These are phyloP conservation scores for Monilinia fructicola DNA, from an alignment of 2,329 filamentous ascomycete species.

Conservation along the genomic window DNA sequence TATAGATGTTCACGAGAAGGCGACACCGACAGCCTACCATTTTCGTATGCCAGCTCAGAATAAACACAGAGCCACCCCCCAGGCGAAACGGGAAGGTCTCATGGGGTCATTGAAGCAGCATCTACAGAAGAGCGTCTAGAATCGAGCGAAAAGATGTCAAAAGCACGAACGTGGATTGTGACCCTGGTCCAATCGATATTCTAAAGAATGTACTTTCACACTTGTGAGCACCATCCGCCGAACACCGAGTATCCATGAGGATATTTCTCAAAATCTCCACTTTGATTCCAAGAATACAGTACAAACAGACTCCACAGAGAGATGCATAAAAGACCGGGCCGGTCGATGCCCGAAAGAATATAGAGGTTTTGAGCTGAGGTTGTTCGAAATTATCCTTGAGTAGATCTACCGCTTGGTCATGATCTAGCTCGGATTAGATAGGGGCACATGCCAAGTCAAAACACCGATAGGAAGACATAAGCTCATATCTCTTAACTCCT, in stretches of 20 bases:
- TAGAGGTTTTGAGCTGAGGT: constrained; percentile 3
- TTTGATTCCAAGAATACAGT: neutral
- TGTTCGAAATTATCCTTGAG: constrained; percentile 2
- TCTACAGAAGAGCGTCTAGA: constrained; percentile 12
- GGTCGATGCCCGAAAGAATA: neutral
- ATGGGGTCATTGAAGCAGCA: constrained; percentile 7
- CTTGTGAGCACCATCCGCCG: neutral
- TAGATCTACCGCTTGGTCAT: constrained; percentile 18
- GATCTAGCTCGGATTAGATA: constrained; percentile 14
- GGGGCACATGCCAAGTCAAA: neutral
- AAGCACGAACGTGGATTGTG: constrained; percentile 11
- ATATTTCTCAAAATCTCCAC: constrained; percentile 9
- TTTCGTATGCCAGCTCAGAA: constrained; percentile 15
- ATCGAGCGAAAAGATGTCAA: neutral
- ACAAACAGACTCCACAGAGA: neutral
- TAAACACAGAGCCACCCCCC: neutral
- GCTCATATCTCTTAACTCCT: neutral
- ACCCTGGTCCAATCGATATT: constrained; percentile 6
- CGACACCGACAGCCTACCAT: constrained; percentile 12
- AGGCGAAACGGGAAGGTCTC: constrained; percentile 13
- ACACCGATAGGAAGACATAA: constrained; percentile 6
- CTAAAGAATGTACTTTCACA: neutral
- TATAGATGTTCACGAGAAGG: constrained; percentile 13
- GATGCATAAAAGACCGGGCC: constrained; percentile 4
- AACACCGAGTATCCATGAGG: neutral